Percentiles rank a stretch among this genome's conserved stretches.
Conservation (phyloP, 345 rosid species). For the Eucalyptus grandis region DNA sequence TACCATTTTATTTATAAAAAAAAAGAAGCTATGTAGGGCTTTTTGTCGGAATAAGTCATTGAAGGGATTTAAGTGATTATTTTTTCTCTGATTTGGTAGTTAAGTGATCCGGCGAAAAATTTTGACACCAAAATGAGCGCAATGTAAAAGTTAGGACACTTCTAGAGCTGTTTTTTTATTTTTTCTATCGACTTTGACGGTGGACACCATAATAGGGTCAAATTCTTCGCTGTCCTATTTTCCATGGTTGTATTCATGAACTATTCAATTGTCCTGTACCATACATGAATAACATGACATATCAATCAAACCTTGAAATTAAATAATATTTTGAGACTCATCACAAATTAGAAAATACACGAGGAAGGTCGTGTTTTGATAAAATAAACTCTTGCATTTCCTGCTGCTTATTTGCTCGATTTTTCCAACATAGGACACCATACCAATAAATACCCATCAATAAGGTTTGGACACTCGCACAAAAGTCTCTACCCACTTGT, state of each 20-base stretch:
- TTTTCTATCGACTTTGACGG: neutral
- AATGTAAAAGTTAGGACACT: accelerated
- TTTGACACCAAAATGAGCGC: too few relatives aligned
- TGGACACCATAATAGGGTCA: neutral
- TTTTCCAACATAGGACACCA: neutral
- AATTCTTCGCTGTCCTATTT: neutral
- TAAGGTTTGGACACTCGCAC: neutral
- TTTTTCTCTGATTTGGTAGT: too few relatives aligned
- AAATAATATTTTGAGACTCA: neutral
- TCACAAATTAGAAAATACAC: neutral
- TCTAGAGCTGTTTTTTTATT: too few relatives aligned
- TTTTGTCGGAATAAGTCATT: too few relatives aligned
- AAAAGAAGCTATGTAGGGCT: too few relatives aligned
- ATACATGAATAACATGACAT: neutral
- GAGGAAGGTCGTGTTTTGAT: neutral
- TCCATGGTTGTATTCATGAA: neutral
- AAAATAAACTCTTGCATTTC: neutral
- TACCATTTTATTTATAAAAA: too few relatives aligned
- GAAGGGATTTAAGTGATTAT: too few relatives aligned
- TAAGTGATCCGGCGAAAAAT: too few relatives aligned
- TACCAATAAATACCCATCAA: neutral
- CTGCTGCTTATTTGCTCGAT: accelerated
- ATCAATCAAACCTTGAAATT: neutral
- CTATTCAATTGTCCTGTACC: neutral
- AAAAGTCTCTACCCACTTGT: neutral